Conservation (phyloP, 2,329 filamentous ascomycete species). For the Arachnomyces sp. region DNA sequence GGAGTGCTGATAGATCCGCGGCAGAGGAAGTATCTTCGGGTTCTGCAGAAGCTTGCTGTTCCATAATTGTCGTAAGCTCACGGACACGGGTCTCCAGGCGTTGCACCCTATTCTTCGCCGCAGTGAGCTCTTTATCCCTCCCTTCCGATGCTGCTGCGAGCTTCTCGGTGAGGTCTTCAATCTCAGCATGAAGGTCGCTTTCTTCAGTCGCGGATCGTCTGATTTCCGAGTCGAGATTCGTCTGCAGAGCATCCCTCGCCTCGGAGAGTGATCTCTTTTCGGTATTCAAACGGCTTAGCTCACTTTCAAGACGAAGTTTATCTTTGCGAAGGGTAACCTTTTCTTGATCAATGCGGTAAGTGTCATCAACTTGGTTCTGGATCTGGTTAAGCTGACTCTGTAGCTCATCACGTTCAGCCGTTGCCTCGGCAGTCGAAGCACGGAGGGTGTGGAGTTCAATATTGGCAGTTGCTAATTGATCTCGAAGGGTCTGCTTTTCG, state of each 20-base stretch:
- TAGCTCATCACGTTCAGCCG: constrained; percentile 60
- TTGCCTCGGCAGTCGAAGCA: constrained; percentile 48
- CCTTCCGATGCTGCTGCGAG: constrained; percentile 32
- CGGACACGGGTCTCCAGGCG: constrained; percentile 53
- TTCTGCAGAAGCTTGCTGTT: constrained; percentile 42
- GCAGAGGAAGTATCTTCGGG: constrained; percentile 24
- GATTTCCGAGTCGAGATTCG: constrained; percentile 57
- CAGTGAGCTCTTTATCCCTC: constrained; percentile 40
- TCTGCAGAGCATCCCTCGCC: constrained; percentile 52
- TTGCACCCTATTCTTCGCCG: constrained; percentile 53
- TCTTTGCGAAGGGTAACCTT: constrained; percentile 58
- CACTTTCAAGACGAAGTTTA: constrained; percentile 60
- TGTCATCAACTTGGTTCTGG: constrained; percentile 49
- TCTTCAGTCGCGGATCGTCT: constrained; percentile 60
- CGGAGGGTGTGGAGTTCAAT: constrained; percentile 53
- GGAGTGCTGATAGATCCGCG: constrained; percentile 51
- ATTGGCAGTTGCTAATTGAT: constrained; percentile 52
- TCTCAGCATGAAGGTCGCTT: constrained; percentile 45
- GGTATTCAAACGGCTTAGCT: constrained; percentile 56
- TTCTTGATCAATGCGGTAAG: constrained; percentile 57
- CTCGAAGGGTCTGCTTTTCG: constrained; percentile 57
- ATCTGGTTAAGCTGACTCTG: constrained; percentile 51
- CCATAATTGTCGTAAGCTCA: constrained; percentile 45
- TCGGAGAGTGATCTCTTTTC: constrained; percentile 53
- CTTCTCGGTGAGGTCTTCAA: constrained; percentile 45